Conservation (phyloP, 1,284 basidiomycete genomes). For the Moesziomyces globuligerus region DNA sequence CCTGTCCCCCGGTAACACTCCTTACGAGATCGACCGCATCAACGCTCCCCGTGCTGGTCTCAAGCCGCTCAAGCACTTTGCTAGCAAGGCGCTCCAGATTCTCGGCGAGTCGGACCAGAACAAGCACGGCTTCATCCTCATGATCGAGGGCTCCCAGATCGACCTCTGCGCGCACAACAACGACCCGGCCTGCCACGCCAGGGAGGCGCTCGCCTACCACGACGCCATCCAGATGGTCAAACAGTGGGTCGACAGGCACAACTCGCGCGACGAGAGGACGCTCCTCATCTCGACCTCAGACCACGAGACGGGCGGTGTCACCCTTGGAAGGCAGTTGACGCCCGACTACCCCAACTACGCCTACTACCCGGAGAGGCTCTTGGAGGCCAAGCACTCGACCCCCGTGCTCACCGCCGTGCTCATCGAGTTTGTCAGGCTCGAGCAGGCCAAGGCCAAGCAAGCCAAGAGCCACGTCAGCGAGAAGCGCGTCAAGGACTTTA, state of each 20-base stretch:
- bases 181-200: conserved; percentile 56
- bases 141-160: conserved; percentile 65
- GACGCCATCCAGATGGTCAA: conserved; percentile 64
- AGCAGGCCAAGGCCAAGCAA: conserved; percentile 4
- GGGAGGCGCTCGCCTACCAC: conserved; percentile 68
- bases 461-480: conserved; percentile 3
- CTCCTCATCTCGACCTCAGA: conserved; percentile 67
- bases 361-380: conserved; percentile 67
- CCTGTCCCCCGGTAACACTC: conserved; percentile 58
- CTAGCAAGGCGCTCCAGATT: conserved; percentile 43
- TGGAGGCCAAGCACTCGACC: conserved; percentile 66
- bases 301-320: conserved; percentile 69
- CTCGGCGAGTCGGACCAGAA: conserved; percentile 19
- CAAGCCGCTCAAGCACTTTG: conserved; percentile 40
- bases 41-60: conserved; percentile 40
- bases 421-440: conserved; percentile 43
- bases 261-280: conserved; percentile 58
- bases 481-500: conserved; percentile 33
- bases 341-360: conserved; percentile 63
- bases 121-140: conserved; percentile 60
- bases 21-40: conserved; percentile 62
- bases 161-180: conserved; percentile 64
- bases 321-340: conserved; percentile 66
- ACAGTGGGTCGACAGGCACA: conserved; percentile 61
- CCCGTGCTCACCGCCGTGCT: conserved; percentile 56